Percentiles rank a stretch among this genome's conserved stretches.
Evolutionary conservation across 331 rosid species (phyloP).

Genomic region (Malus hybrid): DNA sequence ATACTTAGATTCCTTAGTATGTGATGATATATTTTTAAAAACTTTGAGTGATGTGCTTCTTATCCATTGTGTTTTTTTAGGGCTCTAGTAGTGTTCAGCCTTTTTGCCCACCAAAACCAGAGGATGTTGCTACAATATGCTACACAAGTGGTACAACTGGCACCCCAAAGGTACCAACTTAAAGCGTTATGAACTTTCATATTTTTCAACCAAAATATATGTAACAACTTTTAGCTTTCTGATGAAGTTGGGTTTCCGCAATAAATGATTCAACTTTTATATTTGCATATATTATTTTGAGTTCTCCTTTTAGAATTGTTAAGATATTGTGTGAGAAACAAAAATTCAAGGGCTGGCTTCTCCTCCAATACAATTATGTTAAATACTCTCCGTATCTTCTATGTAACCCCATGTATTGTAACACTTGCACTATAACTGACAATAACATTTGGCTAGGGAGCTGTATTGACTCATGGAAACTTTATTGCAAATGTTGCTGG

Average conservation of each 20-base stretch:
- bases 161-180: slow-evolving; percentile 73
- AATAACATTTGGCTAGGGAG: slow-evolving; percentile 62
- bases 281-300: background rate
- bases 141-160: slow-evolving; percentile 99
- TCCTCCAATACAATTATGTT: background rate
- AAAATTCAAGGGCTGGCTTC: background rate
- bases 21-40: background rate
- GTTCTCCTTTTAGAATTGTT: background rate
- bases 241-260: background rate
- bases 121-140: slow-evolving; percentile 87
- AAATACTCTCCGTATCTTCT: background rate
- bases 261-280: background rate
- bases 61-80: slow-evolving; percentile 41
- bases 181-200: background rate
- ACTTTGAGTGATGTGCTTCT: background rate
- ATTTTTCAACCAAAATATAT: background rate
- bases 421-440: slow-evolving; percentile 5
- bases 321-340: background rate
- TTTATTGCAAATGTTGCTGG: slow-evolving; percentile 91
- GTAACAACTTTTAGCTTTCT: slow-evolving; percentile 7
- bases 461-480: slow-evolving; percentile 79
- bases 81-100: slow-evolving; percentile 70
- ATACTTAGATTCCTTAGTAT: background rate
- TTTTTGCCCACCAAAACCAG: slow-evolving; percentile 76
- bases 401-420: background rate